Evolutionary conservation across 257 asterid genomes (phyloP), one percentile per base, ranked within the genome.

Genomic region (Gardenia jasminoides): DNA sequence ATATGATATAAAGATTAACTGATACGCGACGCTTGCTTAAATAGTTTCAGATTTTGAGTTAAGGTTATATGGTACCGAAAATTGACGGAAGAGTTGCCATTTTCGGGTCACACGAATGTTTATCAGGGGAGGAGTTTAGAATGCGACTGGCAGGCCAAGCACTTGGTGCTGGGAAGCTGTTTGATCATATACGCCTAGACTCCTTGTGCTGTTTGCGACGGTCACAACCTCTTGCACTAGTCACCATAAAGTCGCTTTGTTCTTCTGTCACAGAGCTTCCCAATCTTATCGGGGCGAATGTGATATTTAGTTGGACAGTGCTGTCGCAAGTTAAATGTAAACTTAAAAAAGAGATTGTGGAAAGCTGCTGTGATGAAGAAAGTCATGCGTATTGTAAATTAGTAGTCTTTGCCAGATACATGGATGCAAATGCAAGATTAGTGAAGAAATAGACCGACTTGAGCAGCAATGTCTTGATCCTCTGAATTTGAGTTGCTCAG

Each of bases 1-100:
- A 75, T 93, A 54, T 95, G 85, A 87, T 41, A n/a, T 36, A 81
- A 70, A 24, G 44, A 26, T 31, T 71, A 30, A 61, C 19, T 1
- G 44, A 41, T 17, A 11, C 20, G 43, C 2, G 41, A 10, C 13
- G 4, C 20, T 33, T 41, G 33, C 7, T 69, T n/a, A 61, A 70
- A 67, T 22, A 10, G 48, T 58, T 79, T 80, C 76, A 50, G 48
- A 56, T 54, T 48, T 31, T 13, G 58, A 67, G 10, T n/a, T 24
- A 19, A 13, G 10, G n/a, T 41, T 16, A 22, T 12, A 33, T 72
- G 17, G 39, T 0, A 19, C 69, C 30, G 22, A 54, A 36, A 31
- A 67, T 36, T 31, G 48, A 52, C 54, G 17, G 59, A 39, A 39
- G 70, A 50, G 16, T 19, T 31, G 24, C 26, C 33, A 33, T 44